Evolutionary conservation across 1,139 yeast species (phyloP).

Genomic region (Suhomyces taliae): DNA sequence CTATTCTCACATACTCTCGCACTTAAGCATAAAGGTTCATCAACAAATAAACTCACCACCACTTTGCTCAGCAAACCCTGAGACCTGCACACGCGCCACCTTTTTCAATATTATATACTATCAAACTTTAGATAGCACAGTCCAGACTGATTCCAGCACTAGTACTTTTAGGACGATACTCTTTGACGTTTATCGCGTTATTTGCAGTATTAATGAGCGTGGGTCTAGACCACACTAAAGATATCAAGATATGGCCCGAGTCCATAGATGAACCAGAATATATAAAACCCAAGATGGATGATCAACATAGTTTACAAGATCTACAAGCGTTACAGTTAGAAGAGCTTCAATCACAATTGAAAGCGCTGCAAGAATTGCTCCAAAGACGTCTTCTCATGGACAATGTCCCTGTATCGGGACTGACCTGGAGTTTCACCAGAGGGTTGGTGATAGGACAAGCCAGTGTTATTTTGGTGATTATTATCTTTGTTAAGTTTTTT

Average conservation of each 20-base stretch:
- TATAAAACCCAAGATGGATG: neutral
- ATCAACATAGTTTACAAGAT: neutral
- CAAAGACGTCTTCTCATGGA: conserved; percentile 30
- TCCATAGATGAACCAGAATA: neutral
- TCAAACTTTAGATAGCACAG: neutral
- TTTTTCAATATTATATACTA: neutral
- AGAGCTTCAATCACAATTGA: conserved; percentile 32
- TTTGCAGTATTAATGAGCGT: neutral
- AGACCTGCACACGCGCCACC: too few relatives aligned
- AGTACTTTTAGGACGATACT: neutral
- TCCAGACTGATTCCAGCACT: neutral
- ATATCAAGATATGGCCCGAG: neutral
- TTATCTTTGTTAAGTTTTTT: conserved; percentile 79
- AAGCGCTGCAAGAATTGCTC: conserved; percentile 34
- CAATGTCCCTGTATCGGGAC: conserved; percentile 1
- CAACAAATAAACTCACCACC: too few relatives aligned
- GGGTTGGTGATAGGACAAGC: conserved; percentile 83
- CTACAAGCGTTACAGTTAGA: conserved; percentile 12
- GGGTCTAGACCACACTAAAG: neutral
- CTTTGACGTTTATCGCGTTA: neutral
- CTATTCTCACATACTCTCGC: too few relatives aligned
- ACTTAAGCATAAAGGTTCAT: too few relatives aligned
- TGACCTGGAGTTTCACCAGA: conserved; percentile 68
- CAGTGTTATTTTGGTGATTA: conserved; percentile 73
- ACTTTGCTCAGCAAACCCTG: too few relatives aligned